These are phyloP conservation scores for Eucalyptus pauciflora DNA, from an alignment of 345 rosid species.

Conservation along the genomic window DNA sequence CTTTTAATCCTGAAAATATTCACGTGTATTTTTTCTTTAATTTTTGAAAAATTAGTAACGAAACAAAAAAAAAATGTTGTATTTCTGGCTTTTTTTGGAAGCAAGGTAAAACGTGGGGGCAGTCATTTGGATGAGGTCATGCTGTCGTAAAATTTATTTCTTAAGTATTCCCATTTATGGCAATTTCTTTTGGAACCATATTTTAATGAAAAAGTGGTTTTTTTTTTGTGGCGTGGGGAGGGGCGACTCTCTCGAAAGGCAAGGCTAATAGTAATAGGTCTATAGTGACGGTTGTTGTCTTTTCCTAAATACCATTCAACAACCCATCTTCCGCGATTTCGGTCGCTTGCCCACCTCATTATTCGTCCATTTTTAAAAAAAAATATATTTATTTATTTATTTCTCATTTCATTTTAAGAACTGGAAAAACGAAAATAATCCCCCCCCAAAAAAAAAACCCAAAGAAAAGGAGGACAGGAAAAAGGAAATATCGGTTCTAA, in stretches of 20 bases:
- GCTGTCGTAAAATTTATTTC: background rate
- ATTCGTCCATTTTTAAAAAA: background rate
- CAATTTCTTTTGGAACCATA: background rate
- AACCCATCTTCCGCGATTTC: conserved; percentile 27
- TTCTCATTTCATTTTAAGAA: background rate
- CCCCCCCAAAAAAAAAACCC: background rate
- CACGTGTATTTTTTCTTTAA: background rate
- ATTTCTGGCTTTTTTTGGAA: background rate
- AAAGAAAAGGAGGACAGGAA: background rate
- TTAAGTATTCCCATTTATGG: background rate
- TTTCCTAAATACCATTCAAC: conserved; percentile 23
- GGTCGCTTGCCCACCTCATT: conserved; percentile 26
- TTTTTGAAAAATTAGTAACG: background rate
- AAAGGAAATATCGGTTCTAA: background rate
- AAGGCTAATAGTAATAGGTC: background rate
- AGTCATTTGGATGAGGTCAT: background rate
- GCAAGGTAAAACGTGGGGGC: background rate
- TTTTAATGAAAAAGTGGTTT: background rate
- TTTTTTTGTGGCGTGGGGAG: background rate
- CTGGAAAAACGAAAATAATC: background rate
- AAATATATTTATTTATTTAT: background rate
- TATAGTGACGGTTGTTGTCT: conserved; percentile 15
- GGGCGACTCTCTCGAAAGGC: background rate
- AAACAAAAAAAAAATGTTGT: background rate
- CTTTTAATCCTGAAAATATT: background rate